A percentile compares a stretch with the other conserved stretches of the same genome.
phyloP scores from a whole-genome alignment of 495 filamentous ascomycete species.

The Penicillium roqueforti region DNA sequence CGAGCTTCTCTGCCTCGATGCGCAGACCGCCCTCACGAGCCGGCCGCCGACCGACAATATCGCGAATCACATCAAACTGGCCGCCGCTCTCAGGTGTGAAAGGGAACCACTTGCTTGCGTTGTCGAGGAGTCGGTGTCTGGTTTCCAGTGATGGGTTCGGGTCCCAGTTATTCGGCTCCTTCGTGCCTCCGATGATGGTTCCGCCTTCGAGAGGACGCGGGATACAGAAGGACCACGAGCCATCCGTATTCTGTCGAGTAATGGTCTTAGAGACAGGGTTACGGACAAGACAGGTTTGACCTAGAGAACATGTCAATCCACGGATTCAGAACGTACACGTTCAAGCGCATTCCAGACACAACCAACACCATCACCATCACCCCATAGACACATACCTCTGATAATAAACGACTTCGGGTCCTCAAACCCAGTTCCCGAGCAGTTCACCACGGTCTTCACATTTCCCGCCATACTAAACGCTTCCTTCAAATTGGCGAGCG shows the following conservation, averaged over 20 bases:
- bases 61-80: slow-evolving; percentile 43
- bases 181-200: slow-evolving; percentile 61
- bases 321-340: neutral
- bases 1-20: slow-evolving; percentile 36
- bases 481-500: slow-evolving; percentile 44
- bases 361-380: neutral
- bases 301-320: slow-evolving; percentile 8
- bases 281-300: slow-evolving; percentile 45
- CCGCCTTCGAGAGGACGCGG: slow-evolving; percentile 56
- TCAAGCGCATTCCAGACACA: neutral
- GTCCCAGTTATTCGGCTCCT: slow-evolving; percentile 55
- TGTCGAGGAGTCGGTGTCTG: slow-evolving; percentile 43
- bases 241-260: slow-evolving; percentile 57
- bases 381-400: slow-evolving; percentile 34
- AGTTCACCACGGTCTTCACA: slow-evolving; percentile 54
- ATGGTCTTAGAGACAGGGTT: slow-evolving; percentile 49
- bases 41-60: slow-evolving; percentile 44
- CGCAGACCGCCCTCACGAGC: slow-evolving; percentile 43
- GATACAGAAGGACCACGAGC: slow-evolving; percentile 57
- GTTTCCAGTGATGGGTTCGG: slow-evolving; percentile 43
- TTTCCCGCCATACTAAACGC: slow-evolving; percentile 38
- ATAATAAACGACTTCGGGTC: slow-evolving; percentile 53
- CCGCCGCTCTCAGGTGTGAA: slow-evolving; percentile 34
- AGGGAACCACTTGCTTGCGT: slow-evolving; percentile 44
- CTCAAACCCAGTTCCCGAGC: slow-evolving; percentile 52